Conservation (phyloP, 2,329 filamentous ascomycete species). For the Didymella pinodella region DNA sequence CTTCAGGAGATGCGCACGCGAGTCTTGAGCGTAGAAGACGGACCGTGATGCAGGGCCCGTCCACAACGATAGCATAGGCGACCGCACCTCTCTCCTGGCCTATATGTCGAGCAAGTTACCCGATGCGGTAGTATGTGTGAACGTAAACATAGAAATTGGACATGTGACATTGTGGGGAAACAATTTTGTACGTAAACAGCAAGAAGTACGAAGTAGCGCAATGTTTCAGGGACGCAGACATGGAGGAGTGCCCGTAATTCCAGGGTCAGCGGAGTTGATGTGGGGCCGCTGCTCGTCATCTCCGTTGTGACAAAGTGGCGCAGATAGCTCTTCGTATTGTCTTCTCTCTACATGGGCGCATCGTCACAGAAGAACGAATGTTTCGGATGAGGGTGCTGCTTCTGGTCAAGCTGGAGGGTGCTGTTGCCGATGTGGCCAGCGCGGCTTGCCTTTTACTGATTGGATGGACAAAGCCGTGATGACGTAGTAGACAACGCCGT, state of each 20-base stretch:
- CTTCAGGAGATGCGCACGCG: conserved; percentile 10
- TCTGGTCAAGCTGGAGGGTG: conserved; percentile 8
- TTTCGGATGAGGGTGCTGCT: conserved; percentile 17
- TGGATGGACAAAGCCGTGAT: neutral
- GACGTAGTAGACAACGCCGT: conserved; percentile 2
- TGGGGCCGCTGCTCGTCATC: conserved; percentile 15
- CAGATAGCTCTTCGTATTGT: neutral
- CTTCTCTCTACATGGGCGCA: neutral
- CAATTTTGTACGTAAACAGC: conserved; percentile 14
- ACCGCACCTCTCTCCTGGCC: conserved; percentile 1
- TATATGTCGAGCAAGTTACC: conserved; percentile 11
- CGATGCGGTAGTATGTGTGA: conserved; percentile 6
- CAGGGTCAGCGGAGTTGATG: conserved; percentile 17
- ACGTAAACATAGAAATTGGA: neutral
- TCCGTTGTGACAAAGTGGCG: conserved; percentile 12
- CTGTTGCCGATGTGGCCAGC: conserved; percentile 7
- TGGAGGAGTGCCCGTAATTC: conserved; percentile 4
- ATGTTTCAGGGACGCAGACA: conserved; percentile 1
- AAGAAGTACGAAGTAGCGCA: conserved; percentile 12
- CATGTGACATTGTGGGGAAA: conserved; percentile 14
- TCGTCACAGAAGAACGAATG: neutral
- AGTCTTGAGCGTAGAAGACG: neutral
- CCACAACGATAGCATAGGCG: neutral
- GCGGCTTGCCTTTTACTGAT: conserved; percentile 6
- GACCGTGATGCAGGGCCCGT: conserved; percentile 6